Conservation (phyloP, 148 eudicot genomes). For the Linanthus parryae region DNA sequence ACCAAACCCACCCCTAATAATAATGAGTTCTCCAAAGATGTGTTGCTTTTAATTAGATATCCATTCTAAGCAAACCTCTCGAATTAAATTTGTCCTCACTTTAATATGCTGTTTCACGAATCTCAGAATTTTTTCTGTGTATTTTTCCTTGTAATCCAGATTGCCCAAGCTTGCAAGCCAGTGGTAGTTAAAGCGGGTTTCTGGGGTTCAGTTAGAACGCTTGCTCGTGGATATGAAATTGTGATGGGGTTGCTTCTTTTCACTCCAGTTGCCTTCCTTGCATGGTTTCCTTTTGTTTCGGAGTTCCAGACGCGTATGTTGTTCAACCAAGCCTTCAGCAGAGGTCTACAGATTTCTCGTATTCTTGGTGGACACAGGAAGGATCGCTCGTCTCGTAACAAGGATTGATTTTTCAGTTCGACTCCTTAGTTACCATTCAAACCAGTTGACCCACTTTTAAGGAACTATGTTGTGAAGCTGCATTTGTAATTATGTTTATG, state of each 20-base stretch:
- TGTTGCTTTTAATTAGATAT: too few species aligned
- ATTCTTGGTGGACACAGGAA: conserved; percentile 38
- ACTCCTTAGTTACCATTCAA: too few species aligned
- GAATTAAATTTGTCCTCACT: too few species aligned
- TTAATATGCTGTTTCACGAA: too few species aligned
- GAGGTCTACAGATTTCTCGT: conserved; percentile 51
- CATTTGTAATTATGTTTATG: too few species aligned
- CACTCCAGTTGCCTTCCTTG: conserved; percentile 34
- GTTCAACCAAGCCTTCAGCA: conserved; percentile 55
- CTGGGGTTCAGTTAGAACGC: conserved; percentile 43
- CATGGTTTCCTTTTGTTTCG: conserved; percentile 49
- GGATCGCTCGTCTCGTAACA: conserved; percentile 16
- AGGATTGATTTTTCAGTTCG: conserved; percentile 13
- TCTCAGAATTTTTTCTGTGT: background rate
- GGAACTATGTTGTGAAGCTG: too few species aligned
- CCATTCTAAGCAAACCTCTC: too few species aligned
- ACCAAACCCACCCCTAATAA: too few species aligned
- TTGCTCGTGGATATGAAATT: conserved; percentile 40
- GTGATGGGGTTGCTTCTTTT: conserved; percentile 38
- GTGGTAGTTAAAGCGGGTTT: conserved; percentile 26
- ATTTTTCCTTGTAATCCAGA: conserved; percentile 16
- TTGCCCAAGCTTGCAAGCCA: conserved; percentile 44
- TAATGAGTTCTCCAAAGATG: too few species aligned
- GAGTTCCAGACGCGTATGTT: conserved; percentile 52
- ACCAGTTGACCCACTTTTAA: too few species aligned